Evolutionary conservation across 2,329 filamentous ascomycete species (phyloP), one percentile per base, ranked within the genome.

Genomic region (Penicillium vulpinum): DNA sequence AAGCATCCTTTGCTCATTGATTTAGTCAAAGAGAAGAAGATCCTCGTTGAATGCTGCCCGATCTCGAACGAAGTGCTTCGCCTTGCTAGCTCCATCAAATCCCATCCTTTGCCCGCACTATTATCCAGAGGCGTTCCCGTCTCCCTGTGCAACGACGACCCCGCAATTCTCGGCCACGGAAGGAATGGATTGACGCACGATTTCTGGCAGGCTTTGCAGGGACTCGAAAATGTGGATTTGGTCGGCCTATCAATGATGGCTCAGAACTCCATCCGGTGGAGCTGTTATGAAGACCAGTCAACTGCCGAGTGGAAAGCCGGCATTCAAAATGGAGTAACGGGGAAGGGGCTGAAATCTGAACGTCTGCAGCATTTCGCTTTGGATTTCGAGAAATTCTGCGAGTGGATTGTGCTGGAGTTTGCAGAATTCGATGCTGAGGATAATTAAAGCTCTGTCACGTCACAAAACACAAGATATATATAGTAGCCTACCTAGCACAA

Each of bases 141-240:
- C 67, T 86, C 88, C 11, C 83, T 99, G 10, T 91, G 88, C 77
- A 96, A 96, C 70, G 93, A 97, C 70, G 92, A 96, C 70, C 92
- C 92, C 1, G 90, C 89, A 1, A 91, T 97, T 68, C 81, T 96
- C 6, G 92, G 92, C 9, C 90, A 96, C 67, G 90, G 90, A 56
- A 85, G 83, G 7, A 88, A 87, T 26, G 91, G 91, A 36, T 87
- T 94, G 82, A 93, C 89, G 2, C 90, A 96, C 74, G 92, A 97
- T 75, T 96, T 96, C 75, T 97, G 91, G 91, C 91, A 96, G 74
- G 89, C 90, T 1, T 78, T 97, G 21, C 92, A 96, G 74, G 92
- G 90, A 0, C 94, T 92, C 85, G 88, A 96, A 57, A 96, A 95
- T 69, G 83, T 97, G 15, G 94, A 92, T 0, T 81, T 97, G 2